A percentile compares a stretch with the other conserved stretches of the same genome.
Conservation (phyloP, 257 asterid species). For the Solanum pinnatisectum region DNA sequence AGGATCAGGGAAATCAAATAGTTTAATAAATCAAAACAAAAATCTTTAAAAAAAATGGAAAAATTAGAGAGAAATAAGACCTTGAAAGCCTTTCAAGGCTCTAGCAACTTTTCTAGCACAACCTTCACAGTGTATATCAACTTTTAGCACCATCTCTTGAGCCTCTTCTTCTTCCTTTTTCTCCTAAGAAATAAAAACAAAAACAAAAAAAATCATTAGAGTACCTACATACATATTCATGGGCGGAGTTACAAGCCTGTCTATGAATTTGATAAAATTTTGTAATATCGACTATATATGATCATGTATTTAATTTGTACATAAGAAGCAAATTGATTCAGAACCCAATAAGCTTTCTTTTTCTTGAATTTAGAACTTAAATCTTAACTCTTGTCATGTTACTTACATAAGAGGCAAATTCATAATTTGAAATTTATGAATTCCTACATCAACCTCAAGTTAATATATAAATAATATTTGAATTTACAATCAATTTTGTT, state of each 20-base stretch:
- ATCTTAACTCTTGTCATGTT: neutral
- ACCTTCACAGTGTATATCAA: constrained; percentile 89
- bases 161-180: constrained; percentile 18
- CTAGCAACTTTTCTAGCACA: constrained; percentile 79
- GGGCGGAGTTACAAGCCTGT: neutral
- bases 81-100: constrained; percentile 64
- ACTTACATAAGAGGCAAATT: neutral
- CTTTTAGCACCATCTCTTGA: constrained; percentile 59
- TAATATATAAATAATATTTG: neutral
- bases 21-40: neutral
- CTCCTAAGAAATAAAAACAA: constrained; percentile 9
- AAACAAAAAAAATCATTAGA: neutral
- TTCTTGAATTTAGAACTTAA: neutral
- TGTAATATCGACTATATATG: neutral
- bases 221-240: neutral
- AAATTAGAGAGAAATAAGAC: constrained; percentile 1
- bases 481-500: neutral
- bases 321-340: neutral
- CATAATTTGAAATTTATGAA: neutral
- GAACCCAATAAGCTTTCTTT: neutral
- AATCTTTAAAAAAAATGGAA: neutral
- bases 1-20: neutral
- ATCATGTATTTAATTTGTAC: neutral
- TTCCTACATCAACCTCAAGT: neutral
- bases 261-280: neutral